These are phyloP conservation scores for Mycena latifolia DNA, from an alignment of 768 basidiomycete genomes.

Conservation along the genomic window DNA sequence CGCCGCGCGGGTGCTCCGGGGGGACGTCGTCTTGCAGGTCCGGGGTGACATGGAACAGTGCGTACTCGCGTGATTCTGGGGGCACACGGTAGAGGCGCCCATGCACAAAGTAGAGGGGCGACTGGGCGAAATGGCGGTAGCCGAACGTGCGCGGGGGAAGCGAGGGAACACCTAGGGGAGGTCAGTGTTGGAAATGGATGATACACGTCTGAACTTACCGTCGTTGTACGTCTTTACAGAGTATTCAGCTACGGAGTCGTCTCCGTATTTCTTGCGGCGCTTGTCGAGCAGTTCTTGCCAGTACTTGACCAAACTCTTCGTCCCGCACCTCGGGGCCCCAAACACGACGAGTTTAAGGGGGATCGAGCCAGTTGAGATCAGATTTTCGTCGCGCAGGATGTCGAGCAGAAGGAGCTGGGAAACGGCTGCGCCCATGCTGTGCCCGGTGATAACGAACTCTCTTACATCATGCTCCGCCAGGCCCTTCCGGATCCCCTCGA, in stretches of 20 bases:
- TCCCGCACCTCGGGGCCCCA: conserved; percentile 65
- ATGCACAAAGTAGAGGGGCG: conserved; percentile 63
- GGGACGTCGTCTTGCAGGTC: conserved; percentile 32
- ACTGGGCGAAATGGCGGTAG: conserved; percentile 62
- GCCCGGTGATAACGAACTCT: conserved; percentile 66
- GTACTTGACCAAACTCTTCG: conserved; percentile 53
- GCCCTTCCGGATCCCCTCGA: conserved; percentile 54
- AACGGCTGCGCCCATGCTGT: conserved; percentile 70
- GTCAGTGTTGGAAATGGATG: not conserved
- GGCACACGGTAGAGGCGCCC: conserved; percentile 64
- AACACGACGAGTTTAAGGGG: conserved; percentile 60
- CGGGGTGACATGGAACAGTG: conserved; percentile 54
- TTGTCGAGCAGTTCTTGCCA: conserved; percentile 53
- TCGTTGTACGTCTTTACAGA: conserved; percentile 69
- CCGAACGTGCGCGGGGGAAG: conserved; percentile 67
- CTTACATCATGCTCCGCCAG: conserved; percentile 48
- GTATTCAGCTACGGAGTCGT: conserved; percentile 56
- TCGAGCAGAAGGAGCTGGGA: conserved; percentile 64
- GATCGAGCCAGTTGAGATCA: conserved; percentile 43
- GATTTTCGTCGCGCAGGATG: conserved; percentile 49
- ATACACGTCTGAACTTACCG: conserved; percentile 48
- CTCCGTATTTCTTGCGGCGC: conserved; percentile 51
- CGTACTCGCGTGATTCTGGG: conserved; percentile 57
- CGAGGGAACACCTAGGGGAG: conserved; percentile 61
- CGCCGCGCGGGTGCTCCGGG: conserved; percentile 61